Percentiles rank a stretch among this genome's conserved stretches.
phyloP scores from a whole-genome alignment of 495 filamentous ascomycete genomes.

The Talaromyces nanjingensis region DNA sequence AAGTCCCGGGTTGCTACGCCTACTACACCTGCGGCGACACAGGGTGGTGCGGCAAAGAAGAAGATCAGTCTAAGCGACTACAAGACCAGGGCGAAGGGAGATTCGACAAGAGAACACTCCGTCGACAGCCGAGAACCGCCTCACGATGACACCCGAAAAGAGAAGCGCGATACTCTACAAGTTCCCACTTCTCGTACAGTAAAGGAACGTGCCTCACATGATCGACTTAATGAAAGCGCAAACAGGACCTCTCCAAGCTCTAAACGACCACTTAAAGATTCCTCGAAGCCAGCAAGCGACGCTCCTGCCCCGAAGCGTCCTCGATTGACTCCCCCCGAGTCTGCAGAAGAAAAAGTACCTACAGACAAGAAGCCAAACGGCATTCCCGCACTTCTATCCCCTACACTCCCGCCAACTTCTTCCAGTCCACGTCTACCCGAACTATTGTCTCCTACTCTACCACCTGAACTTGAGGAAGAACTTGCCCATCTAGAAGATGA shows the following conservation, averaged over 20 bases:
- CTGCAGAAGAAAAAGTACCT: slow-evolving; percentile 16
- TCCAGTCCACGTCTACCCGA: slow-evolving; percentile 27
- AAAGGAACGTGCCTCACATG: slow-evolving; percentile 10
- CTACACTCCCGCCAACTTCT: slow-evolving; percentile 34
- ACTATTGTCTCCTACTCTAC: slow-evolving; percentile 39
- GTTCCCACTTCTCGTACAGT: slow-evolving; percentile 14
- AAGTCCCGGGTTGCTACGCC: slow-evolving; percentile 15
- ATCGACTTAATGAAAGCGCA: slow-evolving; percentile 9
- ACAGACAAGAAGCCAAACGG: slow-evolving; percentile 18
- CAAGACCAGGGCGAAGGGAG: slow-evolving; percentile 36
- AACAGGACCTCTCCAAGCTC: slow-evolving; percentile 13
- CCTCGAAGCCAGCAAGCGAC: slow-evolving; percentile 18
- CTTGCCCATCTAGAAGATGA: slow-evolving; percentile 28
- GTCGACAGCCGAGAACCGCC: background rate
- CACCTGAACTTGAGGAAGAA: slow-evolving; percentile 43
- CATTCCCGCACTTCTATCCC: slow-evolving; percentile 34
- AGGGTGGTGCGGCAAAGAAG: slow-evolving; percentile 28
- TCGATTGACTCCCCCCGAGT: slow-evolving; percentile 23
- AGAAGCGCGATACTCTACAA: slow-evolving; percentile 18
- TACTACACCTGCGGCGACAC: slow-evolving; percentile 30
- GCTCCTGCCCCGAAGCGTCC: slow-evolving; percentile 24
- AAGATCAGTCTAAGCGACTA: slow-evolving; percentile 47
- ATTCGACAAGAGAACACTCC: slow-evolving; percentile 6
- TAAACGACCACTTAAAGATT: slow-evolving; percentile 24
- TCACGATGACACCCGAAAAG: slow-evolving; percentile 16